These are phyloP conservation scores for Blastobotrys americana DNA, from an alignment of 805 yeast genomes.

Conservation along the genomic window DNA sequence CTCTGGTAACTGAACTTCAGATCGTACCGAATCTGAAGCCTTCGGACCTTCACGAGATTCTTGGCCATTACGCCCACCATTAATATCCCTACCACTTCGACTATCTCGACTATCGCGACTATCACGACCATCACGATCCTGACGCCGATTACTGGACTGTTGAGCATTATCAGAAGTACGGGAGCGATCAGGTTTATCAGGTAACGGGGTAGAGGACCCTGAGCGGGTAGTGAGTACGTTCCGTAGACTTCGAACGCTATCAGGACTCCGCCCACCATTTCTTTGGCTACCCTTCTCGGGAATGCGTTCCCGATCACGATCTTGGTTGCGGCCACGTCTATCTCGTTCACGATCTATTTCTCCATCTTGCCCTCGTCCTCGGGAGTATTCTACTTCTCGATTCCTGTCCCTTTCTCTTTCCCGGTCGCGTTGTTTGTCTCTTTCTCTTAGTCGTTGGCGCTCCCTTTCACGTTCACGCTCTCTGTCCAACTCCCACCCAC, in stretches of 20 bases:
- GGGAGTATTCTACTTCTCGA: conserved; percentile 6
- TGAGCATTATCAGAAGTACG: no score
- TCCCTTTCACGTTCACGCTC: conserved; percentile 8
- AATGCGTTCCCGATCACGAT: neutral
- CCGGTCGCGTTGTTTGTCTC: conserved; percentile 9
- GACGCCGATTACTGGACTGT: no score
- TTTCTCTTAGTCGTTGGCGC: conserved; percentile 14
- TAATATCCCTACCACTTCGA: conserved; percentile 9
- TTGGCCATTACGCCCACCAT: conserved; percentile 6
- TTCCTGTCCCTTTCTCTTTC: conserved; percentile 4
- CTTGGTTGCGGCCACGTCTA: neutral
- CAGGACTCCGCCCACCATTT: conserved; percentile 4
- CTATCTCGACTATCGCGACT: conserved; percentile 8
- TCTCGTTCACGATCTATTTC: conserved; percentile 8
- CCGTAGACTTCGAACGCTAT: no score
- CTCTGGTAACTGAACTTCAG: neutral
- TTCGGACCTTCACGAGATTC: conserved; percentile 1
- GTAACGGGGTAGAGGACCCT: no score
- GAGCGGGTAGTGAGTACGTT: no score
- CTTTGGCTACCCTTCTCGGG: neutral
- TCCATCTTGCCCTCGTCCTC: conserved; percentile 8
- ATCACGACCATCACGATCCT: conserved; percentile 15
- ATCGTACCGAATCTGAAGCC: neutral
- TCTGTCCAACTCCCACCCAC: neutral
- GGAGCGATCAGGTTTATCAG: no score